Evolutionary conservation across 495 filamentous ascomycete species (phyloP).

Genomic region (Penicillium daleae): DNA sequence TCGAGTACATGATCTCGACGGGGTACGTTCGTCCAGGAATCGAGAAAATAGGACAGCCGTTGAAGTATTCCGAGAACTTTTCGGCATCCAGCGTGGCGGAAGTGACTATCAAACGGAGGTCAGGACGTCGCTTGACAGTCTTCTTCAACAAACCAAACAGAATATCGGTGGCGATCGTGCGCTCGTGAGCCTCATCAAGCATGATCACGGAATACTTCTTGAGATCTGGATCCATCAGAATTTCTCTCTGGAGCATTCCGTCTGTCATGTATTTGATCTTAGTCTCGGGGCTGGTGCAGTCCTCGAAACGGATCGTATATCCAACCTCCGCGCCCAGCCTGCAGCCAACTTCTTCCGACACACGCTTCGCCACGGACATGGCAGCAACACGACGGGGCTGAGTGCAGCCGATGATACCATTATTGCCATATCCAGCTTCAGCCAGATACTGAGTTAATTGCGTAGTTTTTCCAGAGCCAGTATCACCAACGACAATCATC

Average conservation of each 20-base stretch:
- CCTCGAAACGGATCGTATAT: conserved; percentile 98
- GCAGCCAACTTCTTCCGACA: conserved; percentile 95
- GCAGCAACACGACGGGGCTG: conserved; percentile 96
- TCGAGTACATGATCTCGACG: conserved; percentile 91
- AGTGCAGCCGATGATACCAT: conserved; percentile 95
- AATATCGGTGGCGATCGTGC: conserved; percentile 95
- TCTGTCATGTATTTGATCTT: conserved; percentile 99
- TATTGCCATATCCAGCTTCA: conserved; percentile 86
- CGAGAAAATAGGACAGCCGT: conserved; percentile 91
- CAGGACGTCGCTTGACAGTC: conserved; percentile 80
- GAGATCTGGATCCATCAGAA: conserved; percentile 85
- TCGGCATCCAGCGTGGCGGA: conserved; percentile 96
- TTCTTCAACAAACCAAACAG: conserved; percentile 95
- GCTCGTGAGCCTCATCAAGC: conserved; percentile 97
- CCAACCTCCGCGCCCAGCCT: conserved; percentile 90
- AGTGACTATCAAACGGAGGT: conserved; percentile 94
- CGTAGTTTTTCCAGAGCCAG: conserved; percentile 96
- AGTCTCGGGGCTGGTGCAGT: conserved; percentile 85
- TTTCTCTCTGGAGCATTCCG: conserved; percentile 95
- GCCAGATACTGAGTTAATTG: conserved; percentile 94
- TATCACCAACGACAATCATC: conserved; percentile 95
- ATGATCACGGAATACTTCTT: conserved; percentile 94
- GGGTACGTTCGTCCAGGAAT: conserved; percentile 95
- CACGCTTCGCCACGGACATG: conserved; percentile 96
- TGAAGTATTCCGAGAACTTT: conserved; percentile 95